Base-by-base conservation (phyloP, 805 yeast genomes). In the Lipomyces yamanashiensis region DNA sequence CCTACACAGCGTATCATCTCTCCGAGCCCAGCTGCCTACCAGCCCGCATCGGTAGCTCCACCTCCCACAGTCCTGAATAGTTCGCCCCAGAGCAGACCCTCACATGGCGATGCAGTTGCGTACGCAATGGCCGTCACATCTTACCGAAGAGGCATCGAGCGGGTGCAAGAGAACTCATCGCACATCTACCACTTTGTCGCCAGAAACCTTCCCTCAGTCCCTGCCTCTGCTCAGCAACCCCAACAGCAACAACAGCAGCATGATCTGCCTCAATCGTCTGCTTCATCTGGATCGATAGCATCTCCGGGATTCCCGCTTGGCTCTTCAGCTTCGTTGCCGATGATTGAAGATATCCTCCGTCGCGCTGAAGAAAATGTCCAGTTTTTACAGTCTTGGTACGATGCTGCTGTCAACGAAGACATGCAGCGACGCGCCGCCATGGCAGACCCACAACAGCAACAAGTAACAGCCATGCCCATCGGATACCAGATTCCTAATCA, bases 111-210 rank as follows among this genome's bases (percentile, higher is more conserved):
- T 9, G 61, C 67, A 9, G 53, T 61, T 9, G 49, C 52, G n/a
- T 61, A 41, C 13, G 63, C 66, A 2, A 41, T 58, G 34, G 54
- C 53, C 10, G 39, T 34, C 33, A 39, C 67, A n/a, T 58, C 57
- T 15, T 49, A 63, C 43, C 45, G 58, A 12, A 54, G 60, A 4
- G 47, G 54, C 28, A 48, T 64, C 47, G 63, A 63, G 52, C 59
- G 59, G 23, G 47, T 61, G 13, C 68, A 51, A n/a, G 63, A 62
- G 19, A 63, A 63, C 44, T 50, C 63, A 19, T 64, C 68, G 7
- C 68, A 59, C 40, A 61, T 64, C 13, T 64, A 64, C 39, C 63
- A 64, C 41, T 64, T 63, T 49, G 50, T 64, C 34, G 57, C 67
- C n/a, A 47, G 49, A 15, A n/a, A 57, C 34, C 15, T 41, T 8